These are phyloP conservation scores for Auxenochlorella pyrenoidosa DNA, from an alignment of 139 green algal genomes.

Conservation along the genomic window DNA sequence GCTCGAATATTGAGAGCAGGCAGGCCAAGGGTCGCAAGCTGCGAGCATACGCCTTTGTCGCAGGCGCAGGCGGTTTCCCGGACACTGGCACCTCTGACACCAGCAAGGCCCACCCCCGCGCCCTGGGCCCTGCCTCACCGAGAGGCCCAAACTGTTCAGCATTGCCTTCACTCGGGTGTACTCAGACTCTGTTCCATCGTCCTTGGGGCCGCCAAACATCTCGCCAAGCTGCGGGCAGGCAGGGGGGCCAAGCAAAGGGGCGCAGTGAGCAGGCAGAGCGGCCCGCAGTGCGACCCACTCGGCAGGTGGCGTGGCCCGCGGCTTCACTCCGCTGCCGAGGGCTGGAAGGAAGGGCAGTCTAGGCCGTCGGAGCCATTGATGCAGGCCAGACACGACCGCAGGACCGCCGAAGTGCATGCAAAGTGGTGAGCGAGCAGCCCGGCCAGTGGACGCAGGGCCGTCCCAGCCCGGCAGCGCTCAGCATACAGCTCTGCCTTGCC, in stretches of 20 bases:
- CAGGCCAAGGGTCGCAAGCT: too few species aligned
- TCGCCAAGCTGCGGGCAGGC: constrained; percentile 36
- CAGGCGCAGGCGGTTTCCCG: too few species aligned
- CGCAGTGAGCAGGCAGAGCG: neutral
- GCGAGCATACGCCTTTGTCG: too few species aligned
- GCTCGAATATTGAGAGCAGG: too few species aligned
- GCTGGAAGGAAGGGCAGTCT: neutral
- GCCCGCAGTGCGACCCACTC: too few species aligned
- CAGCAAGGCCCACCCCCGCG: too few species aligned
- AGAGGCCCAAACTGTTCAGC: constrained; percentile 83
- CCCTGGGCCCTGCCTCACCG: constrained; percentile 15
- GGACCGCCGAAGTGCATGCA: neutral
- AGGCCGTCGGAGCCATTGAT: too few species aligned
- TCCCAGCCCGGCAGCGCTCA: neutral
- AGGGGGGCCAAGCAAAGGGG: too few species aligned
- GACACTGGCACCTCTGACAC: too few species aligned
- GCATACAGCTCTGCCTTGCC: constrained; percentile 42
- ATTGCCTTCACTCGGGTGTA: constrained; percentile 83
- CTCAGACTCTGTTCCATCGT: constrained; percentile 44
- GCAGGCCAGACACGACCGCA: neutral
- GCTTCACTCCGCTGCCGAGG: neutral
- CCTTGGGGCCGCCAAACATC: constrained; percentile 35
- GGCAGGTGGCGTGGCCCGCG: too few species aligned
- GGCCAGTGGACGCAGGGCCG: neutral
- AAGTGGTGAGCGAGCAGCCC: neutral